Conservation (phyloP, 1,284 basidiomycete species). For the Puccinia novopanici region DNA sequence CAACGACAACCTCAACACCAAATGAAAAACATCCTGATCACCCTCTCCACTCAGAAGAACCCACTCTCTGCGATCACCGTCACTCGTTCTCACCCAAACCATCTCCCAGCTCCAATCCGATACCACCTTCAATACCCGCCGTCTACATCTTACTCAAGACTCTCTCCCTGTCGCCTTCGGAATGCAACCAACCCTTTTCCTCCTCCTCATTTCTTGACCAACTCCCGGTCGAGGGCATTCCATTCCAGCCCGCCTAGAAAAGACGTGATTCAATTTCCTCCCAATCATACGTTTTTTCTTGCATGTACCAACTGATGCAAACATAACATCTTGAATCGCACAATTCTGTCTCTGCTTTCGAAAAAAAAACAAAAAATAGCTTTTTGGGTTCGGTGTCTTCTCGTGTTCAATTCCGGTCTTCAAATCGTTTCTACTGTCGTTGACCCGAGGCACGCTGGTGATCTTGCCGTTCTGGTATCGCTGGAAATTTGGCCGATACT, state of each 20-base stretch:
- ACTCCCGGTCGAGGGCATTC: not conserved
- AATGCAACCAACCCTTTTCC: not conserved
- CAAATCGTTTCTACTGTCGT: conserved; percentile 60
- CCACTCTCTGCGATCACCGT: not conserved
- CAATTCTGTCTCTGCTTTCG: not conserved
- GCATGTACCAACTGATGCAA: not conserved
- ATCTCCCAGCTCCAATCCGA: not conserved
- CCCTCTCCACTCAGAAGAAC: not conserved
- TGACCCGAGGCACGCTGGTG: conserved; percentile 61
- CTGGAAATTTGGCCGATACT: conserved; percentile 55
- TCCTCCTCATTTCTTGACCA: not conserved
- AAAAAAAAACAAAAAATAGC: conserved; percentile 22
- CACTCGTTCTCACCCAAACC: not conserved
- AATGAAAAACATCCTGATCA: not conserved
- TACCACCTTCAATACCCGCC: not conserved
- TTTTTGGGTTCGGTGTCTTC: conserved; percentile 49
- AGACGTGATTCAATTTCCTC: conserved; percentile 16
- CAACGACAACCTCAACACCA: not conserved
- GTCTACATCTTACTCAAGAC: not conserved
- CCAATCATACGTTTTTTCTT: not conserved
- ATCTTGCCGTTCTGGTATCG: conserved; percentile 63
- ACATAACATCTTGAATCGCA: not conserved
- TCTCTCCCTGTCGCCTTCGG: not conserved
- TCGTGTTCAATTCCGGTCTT: conserved; percentile 53
- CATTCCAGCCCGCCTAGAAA: conserved; percentile 19